phyloP scores from a whole-genome alignment of 192 early-diverging fungal genomes.

The Entrophospora sp. region DNA sequence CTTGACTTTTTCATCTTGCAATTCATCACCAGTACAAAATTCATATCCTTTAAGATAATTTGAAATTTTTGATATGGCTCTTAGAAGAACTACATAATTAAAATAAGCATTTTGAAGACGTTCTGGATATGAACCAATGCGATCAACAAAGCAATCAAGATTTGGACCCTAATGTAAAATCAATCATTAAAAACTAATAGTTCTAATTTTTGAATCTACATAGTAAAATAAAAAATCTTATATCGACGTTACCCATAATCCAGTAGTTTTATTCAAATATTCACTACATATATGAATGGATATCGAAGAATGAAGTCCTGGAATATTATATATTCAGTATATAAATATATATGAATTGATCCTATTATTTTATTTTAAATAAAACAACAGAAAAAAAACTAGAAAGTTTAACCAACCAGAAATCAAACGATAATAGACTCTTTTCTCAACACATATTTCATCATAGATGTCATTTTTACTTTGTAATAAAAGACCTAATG shows the following conservation, averaged over 20 bases:
- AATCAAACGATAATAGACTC: slow-evolving; percentile 68
- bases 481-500: slow-evolving; percentile 20
- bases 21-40: slow-evolving; percentile 59
- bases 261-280: slow-evolving; percentile 79
- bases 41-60: slow-evolving; percentile 64
- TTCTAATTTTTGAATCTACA: background rate
- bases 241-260: slow-evolving; percentile 85
- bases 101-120: slow-evolving; percentile 95
- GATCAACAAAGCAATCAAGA: slow-evolving; percentile 82
- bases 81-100: slow-evolving; percentile 75
- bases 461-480: slow-evolving; percentile 22
- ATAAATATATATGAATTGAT: background rate
- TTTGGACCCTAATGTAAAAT: slow-evolving; percentile 52
- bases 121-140: slow-evolving; percentile 83
- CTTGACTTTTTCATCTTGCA: slow-evolving; percentile 44
- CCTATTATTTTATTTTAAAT: background rate
- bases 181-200: background rate
- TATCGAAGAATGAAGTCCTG: slow-evolving; percentile 87
- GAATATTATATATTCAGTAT: background rate
- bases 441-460: slow-evolving; percentile 71
- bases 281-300: slow-evolving; percentile 97
- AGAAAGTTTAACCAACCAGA: slow-evolving; percentile 30
- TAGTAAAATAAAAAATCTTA: background rate
- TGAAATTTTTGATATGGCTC: slow-evolving; percentile 79
- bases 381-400: background rate